phyloP scores from a whole-genome alignment of 2,329 filamentous ascomycete genomes.

The Colletotrichum incanum region DNA sequence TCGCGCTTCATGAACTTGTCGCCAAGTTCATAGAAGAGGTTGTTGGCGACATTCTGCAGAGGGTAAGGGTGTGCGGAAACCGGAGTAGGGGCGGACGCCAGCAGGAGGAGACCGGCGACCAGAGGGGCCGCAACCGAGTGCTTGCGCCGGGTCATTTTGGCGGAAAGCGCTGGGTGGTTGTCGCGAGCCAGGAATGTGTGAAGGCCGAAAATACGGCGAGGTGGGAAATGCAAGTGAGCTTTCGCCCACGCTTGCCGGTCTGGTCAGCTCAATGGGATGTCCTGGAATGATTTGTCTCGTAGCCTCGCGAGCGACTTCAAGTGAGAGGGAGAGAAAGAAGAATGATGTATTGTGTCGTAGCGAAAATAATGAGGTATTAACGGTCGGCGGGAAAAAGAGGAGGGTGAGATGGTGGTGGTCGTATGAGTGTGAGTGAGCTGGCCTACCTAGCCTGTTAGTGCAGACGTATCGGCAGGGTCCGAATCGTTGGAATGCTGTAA shows the following conservation, averaged over 20 bases:
- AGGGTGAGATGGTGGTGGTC: constrained; percentile 17
- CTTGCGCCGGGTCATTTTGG: constrained; percentile 34
- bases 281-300: constrained; percentile 14
- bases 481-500: constrained; percentile 19
- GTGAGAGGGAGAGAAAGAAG: constrained; percentile 1
- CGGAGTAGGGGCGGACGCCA: constrained; percentile 54
- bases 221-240: constrained; percentile 11
- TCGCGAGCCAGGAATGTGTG: constrained; percentile 52
- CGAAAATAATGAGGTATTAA: constrained; percentile 37
- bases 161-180: constrained; percentile 46
- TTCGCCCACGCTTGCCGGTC: constrained; percentile 10
- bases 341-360: constrained; percentile 25
- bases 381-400: background rate
- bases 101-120: constrained; percentile 54
- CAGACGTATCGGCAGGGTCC: constrained; percentile 28
- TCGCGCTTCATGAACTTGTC: constrained; percentile 65
- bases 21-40: constrained; percentile 64
- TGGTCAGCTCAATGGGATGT: constrained; percentile 9
- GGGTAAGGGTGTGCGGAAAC: constrained; percentile 65
- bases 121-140: constrained; percentile 32
- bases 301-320: constrained; percentile 3
- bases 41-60: constrained; percentile 50
- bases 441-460: constrained; percentile 37
- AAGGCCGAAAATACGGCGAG: constrained; percentile 21
- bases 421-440: constrained; percentile 30